These are phyloP conservation scores for Cytospora chrysosperma DNA, from an alignment of 2,329 filamentous ascomycete genomes.

Conservation along the genomic window DNA sequence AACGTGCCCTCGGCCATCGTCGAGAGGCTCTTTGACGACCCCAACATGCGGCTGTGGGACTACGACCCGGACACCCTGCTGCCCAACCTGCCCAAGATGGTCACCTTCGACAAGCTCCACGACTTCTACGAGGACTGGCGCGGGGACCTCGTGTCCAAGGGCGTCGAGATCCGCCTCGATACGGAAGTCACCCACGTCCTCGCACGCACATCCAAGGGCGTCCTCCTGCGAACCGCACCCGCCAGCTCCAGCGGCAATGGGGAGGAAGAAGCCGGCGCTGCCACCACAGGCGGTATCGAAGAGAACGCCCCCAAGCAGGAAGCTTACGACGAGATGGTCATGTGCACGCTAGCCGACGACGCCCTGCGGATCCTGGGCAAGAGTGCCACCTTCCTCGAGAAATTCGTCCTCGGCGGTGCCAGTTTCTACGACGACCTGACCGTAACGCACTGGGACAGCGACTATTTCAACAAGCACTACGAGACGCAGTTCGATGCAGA, in stretches of 20 bases:
- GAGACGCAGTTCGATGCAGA: constrained; percentile 7
- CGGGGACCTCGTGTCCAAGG: constrained; percentile 50
- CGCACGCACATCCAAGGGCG: constrained; percentile 49
- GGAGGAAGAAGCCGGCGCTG: constrained; percentile 35
- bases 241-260: constrained; percentile 39
- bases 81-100: constrained; percentile 63
- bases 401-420: constrained; percentile 3
- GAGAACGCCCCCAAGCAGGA: constrained; percentile 52
- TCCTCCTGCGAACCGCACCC: constrained; percentile 48
- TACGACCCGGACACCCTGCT: constrained; percentile 51
- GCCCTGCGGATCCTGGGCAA: constrained; percentile 50
- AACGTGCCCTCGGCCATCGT: constrained; percentile 69
- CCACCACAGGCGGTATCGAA: constrained; percentile 43
- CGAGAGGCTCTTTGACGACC: constrained; percentile 57
- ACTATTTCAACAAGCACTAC: constrained; percentile 69
- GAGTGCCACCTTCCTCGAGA: constrained; percentile 44
- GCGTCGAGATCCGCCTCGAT: constrained; percentile 55
- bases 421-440: constrained; percentile 69
- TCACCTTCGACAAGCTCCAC: constrained; percentile 62
- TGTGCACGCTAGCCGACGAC: constrained; percentile 52
- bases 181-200: constrained; percentile 56
- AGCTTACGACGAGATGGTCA: constrained; percentile 63
- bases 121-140: constrained; percentile 62
- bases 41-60: constrained; percentile 60
- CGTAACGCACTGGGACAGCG: constrained; percentile 63